phyloP scores from a whole-genome alignment of 129 eudicot species.

The Saposhnikovia divaricata region DNA sequence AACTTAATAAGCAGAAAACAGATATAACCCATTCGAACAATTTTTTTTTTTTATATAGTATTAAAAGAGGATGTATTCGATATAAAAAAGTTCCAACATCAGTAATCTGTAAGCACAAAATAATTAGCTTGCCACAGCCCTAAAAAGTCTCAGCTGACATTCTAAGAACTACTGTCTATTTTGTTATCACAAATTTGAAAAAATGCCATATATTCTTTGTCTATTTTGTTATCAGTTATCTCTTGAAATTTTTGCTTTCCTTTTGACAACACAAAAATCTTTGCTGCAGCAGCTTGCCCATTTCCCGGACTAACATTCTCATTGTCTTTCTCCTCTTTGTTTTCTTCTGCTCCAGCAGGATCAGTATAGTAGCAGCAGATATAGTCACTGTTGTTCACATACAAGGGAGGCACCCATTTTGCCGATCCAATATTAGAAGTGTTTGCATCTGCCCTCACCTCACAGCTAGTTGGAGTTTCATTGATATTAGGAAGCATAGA shows the following conservation, averaged over 20 bases:
- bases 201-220: background rate
- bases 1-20: background rate
- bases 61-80: background rate
- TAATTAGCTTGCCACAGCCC: background rate
- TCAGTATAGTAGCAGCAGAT: slow-evolving; percentile 81
- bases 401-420: slow-evolving; percentile 87
- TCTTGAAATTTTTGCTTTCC: slow-evolving; percentile 86
- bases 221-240: background rate
- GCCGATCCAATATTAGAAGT: slow-evolving; percentile 19
- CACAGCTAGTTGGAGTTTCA: slow-evolving; percentile 6
- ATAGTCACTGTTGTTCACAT: slow-evolving; percentile 85
- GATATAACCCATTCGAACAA: background rate
- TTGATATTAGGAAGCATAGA: slow-evolving; percentile 45
- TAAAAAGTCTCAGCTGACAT: background rate
- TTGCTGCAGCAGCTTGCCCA: slow-evolving; percentile 38
- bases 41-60: background rate
- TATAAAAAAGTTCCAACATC: background rate
- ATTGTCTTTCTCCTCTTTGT: slow-evolving; percentile 26
- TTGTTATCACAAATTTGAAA: background rate
- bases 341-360: slow-evolving; percentile 24
- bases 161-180: background rate
- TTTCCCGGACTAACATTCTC: slow-evolving; percentile 51
- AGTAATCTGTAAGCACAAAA: background rate
- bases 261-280: slow-evolving; percentile 78
- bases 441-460: background rate